Percentiles rank a stretch among this genome's conserved stretches.
phyloP scores from a whole-genome alignment of 2,329 filamentous ascomycete species.

The Claviceps pusilla region DNA sequence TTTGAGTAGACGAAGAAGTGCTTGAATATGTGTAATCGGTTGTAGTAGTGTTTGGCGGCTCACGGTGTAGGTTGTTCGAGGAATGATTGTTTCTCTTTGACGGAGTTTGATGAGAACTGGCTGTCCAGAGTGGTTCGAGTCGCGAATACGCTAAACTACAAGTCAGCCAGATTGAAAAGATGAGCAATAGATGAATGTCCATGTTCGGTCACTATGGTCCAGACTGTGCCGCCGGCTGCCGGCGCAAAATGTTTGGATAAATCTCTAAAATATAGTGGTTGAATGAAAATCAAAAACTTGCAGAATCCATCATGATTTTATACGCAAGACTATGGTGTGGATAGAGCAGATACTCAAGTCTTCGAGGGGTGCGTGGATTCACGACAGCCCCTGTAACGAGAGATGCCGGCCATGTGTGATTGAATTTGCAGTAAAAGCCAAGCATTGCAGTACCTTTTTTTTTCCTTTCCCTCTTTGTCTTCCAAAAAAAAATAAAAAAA shows the following conservation, averaged over 20 bases:
- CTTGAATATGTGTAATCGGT: not conserved
- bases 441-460: not conserved
- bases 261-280: not conserved
- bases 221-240: not conserved
- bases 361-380: not conserved
- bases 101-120: not conserved
- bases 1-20: not conserved
- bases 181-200: slow-evolving; percentile 2
- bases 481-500: not conserved
- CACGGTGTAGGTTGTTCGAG: not conserved
- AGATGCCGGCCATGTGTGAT: not conserved
- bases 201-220: slow-evolving; percentile 1
- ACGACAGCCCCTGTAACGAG: not conserved
- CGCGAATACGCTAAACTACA: slow-evolving; percentile 3
- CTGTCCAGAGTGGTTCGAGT: not conserved
- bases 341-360: not conserved
- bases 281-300: not conserved
- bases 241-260: too few relatives aligned
- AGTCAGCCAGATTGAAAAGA: slow-evolving; percentile 8
- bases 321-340: not conserved
- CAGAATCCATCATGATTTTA: not conserved
- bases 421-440: not conserved
- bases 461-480: too few relatives aligned
- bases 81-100: not conserved
- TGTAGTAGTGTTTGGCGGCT: not conserved